Evolutionary conservation across 192 early-diverging fungal genomes (phyloP), one percentile per base, ranked within the genome.

Genomic region (Backusella tarrabulga): DNA sequence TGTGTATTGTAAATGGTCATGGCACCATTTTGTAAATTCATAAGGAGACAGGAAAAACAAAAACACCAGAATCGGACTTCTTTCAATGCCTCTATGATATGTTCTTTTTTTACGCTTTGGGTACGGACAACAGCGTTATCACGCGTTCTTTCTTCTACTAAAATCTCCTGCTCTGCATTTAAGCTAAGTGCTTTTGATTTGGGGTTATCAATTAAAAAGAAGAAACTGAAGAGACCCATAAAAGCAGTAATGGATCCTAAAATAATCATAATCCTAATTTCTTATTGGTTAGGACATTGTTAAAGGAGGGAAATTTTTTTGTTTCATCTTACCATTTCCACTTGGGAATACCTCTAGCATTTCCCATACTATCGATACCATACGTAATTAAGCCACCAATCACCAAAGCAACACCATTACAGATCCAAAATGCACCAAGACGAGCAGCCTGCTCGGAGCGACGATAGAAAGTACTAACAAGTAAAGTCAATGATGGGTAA

Each of bases 311-410:
- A 23, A 7, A 29, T 23, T 29, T 40, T 40, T 40, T 40, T 40
- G 38, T 7, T 40, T 26, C n/a, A 21, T 14, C 9, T 56, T 77
- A 77, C 80, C 80, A 81, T 70, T 81, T 76, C 80, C 80, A 81
- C 0, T 50, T 67, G 15, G 41, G 21, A 7, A 71, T 40, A 0
- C 42, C 73, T 32, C n/a, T 21, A 14, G 60, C 56, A 11, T 67
- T 54, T 23, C 56, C 67, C 72, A 81, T 74, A 67, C 68, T 32
- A 36, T 68, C 80, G 14, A 75, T 75, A 21, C 76, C 80, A 66
- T 77, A 81, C 7, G 71, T 66, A 5, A 81, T 67, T 14, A 81
- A 29, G 34, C 80, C 80, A 71, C 80, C 80, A 26, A 77, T 36
- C 4, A 73, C 60, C 15, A 69, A 21, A n/a, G 72, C 80, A 40